Conservation (phyloP, 164 flowering plant genomes). For the Magnolia kwangsiensis region DNA sequence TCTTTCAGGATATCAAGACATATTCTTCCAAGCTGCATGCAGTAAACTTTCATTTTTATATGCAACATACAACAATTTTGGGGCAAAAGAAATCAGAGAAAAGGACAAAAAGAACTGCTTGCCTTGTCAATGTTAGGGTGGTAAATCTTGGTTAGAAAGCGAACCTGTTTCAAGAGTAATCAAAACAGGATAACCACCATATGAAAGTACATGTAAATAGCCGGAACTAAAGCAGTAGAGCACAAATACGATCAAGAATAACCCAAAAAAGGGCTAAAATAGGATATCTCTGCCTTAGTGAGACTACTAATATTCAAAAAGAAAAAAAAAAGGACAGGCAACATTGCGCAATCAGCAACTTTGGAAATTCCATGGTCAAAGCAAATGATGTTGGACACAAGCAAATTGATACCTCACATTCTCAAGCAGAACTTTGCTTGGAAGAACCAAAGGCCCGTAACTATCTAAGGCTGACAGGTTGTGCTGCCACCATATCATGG, state of each 20-base stretch:
- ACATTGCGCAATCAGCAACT: not conserved
- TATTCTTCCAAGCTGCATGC: constrained; percentile 88
- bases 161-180: constrained; percentile 48
- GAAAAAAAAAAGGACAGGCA: not conserved
- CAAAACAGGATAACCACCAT: not conserved
- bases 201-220: too few relatives aligned
- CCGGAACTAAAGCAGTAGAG: not conserved
- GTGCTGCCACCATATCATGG: not conserved
- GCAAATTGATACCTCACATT: too few relatives aligned
- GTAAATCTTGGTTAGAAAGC: constrained; percentile 84
- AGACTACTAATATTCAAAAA: not conserved
- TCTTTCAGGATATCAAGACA: constrained; percentile 96
- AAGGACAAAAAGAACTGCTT: constrained; percentile 6
- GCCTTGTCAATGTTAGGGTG: constrained; percentile 93
- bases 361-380: too few relatives aligned
- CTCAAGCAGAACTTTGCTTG: not conserved
- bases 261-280: not conserved
- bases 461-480: not conserved
- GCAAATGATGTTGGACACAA: too few relatives aligned
- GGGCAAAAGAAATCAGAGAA: not conserved
- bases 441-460: not conserved
- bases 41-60: constrained; percentile 4
- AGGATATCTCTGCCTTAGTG: too few relatives aligned
- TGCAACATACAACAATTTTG: not conserved
- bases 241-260: not conserved